A percentile compares a stretch with the other conserved stretches of the same genome.
Evolutionary conservation across 257 asterid genomes (phyloP).

Genomic region (Fraxinus cuspidata): DNA sequence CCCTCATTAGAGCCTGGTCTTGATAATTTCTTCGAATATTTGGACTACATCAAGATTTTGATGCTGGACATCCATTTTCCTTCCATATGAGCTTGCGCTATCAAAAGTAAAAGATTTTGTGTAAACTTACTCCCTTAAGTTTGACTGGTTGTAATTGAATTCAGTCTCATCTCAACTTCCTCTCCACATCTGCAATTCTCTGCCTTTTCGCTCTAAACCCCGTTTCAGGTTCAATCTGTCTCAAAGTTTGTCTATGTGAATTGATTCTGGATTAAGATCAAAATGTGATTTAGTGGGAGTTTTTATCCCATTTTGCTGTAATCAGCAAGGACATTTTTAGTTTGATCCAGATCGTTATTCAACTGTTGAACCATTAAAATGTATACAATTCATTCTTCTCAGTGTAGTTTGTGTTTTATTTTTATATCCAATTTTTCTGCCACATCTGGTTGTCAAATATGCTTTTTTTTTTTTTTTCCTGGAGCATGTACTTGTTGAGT

Average conservation of each 20-base stretch:
- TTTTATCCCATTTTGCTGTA: not conserved
- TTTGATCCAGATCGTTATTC: not conserved
- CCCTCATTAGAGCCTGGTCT: too few species aligned
- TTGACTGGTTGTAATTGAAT: too few species aligned
- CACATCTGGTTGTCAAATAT: too few species aligned
- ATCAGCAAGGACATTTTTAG: not conserved
- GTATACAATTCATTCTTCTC: slow-evolving; percentile 5
- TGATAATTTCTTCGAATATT: too few species aligned
- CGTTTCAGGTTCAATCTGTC: slow-evolving; percentile 28
- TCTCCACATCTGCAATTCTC: slow-evolving; percentile 18
- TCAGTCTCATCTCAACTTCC: too few species aligned
- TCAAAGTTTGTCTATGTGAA: not conserved
- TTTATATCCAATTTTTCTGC: not conserved
- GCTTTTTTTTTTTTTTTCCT: too few species aligned
- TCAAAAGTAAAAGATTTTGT: too few species aligned
- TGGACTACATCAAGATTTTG: too few species aligned
- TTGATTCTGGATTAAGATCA: not conserved
- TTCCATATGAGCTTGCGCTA: too few species aligned
- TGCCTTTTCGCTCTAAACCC: slow-evolving; percentile 20
- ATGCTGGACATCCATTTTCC: too few species aligned
- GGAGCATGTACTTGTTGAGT: too few species aligned
- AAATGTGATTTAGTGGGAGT: not conserved
- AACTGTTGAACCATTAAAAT: not conserved
- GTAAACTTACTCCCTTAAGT: too few species aligned
- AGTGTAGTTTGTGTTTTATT: not conserved